Base-by-base conservation (phyloP, 805 yeast species). In the Suhomyces kilbournensis region DNA sequence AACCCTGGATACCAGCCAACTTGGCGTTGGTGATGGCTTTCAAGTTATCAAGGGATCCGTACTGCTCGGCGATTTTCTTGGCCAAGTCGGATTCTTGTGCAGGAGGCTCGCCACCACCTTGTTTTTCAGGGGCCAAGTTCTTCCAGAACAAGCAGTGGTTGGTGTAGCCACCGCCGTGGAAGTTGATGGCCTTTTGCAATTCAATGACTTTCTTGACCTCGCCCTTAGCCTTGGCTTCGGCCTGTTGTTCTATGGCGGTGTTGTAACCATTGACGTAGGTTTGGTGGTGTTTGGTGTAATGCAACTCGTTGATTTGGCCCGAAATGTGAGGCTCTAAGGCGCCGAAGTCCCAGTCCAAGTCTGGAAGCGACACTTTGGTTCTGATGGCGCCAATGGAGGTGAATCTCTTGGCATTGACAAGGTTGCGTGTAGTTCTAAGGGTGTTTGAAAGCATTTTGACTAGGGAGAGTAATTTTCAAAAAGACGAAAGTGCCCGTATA, bases 151-250 rank as follows among this genome's bases (percentile, higher is more conserved):
- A 74, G 59, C 83, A 76, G 75, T 90, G 97, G 83, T 90, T 90
- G 66, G 85, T 76, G 77, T 77, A 88, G 28, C 97, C 97, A 69
- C 97, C 97, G 61, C 94, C 94, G 71, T 90, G 92, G 83, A 90
- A 90, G 68, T 88, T 90, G 76, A 91, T 83, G 60, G 80, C 75
- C 62, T 88, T 87, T 69, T 86, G 88, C 58, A 89, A 76, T 59
- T 77, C 81, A 63, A 86, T 78, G 47, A 85, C 71, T 65, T 81
- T 81, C 64, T 80, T 74, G 56, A 78, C 77, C 56, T 86, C 88
- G 56, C 85, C 81, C 50, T 76, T 75, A 39, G 73, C 70, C 54
- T 80, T 65, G 46, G 96, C 91, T 61, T 82, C 88, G 10, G 80
- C 80, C 49, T 83, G 77, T 72, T 89, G 85, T 70, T 88, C 96